A percentile compares a stretch with the other conserved stretches of the same genome.
phyloP scores from a whole-genome alignment of 371 early-diverging fungal genomes.

The Cokeromyces recurvatus region DNA sequence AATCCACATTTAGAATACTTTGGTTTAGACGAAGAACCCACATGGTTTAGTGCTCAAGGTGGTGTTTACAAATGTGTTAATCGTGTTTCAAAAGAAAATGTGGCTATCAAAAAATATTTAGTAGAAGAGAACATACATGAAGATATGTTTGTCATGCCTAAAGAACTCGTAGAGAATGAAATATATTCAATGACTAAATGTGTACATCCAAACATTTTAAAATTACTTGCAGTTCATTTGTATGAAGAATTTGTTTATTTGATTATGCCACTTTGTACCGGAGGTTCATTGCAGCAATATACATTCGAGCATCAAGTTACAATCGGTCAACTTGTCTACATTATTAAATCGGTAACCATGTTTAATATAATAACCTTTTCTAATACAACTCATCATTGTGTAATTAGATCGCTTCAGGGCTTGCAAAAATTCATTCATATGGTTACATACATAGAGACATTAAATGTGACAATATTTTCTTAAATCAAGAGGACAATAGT shows the following conservation, averaged over 20 bases:
- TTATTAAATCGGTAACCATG: constrained; percentile 33
- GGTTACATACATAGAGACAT: constrained; percentile 51
- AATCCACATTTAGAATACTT: constrained; percentile 34
- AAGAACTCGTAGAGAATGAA: constrained; percentile 48
- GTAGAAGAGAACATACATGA: constrained; percentile 39
- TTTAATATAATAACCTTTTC: not conserved
- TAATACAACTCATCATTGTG: not conserved
- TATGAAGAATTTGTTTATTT: constrained; percentile 47
- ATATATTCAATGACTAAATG: constrained; percentile 52
- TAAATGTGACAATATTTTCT: constrained; percentile 49
- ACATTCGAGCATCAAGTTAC: constrained; percentile 44
- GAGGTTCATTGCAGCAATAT: constrained; percentile 47
- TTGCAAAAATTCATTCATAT: constrained; percentile 41
- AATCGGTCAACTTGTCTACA: constrained; percentile 42
- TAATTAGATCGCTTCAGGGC: constrained; percentile 43
- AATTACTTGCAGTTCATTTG: constrained; percentile 37
- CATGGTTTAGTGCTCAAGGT: constrained; percentile 51
- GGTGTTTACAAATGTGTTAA: constrained; percentile 42
- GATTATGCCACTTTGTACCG: constrained; percentile 45
- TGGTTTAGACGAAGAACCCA: constrained; percentile 40
- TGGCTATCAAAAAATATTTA: constrained; percentile 48
- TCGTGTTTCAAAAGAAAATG: constrained; percentile 18
- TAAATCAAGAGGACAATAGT: constrained; percentile 30
- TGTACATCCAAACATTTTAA: constrained; percentile 39
- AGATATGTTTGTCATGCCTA: constrained; percentile 48